These are phyloP conservation scores for Meyerozyma athensensis DNA, from an alignment of 1,139 yeast genomes.

Conservation along the genomic window DNA sequence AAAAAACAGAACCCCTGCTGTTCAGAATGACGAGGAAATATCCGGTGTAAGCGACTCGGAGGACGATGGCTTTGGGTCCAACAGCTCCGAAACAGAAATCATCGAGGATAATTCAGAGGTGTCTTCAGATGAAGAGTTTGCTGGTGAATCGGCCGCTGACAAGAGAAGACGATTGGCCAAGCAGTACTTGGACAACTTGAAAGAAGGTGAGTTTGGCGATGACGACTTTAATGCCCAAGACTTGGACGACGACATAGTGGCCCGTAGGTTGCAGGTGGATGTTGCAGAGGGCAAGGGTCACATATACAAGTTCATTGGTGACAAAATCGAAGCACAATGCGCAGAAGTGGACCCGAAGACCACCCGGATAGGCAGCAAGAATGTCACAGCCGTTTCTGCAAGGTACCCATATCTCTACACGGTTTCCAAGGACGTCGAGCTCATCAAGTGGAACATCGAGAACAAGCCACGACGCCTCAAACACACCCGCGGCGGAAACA, in stretches of 20 bases:
- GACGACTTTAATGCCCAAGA: slow-evolving; percentile 47
- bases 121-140: slow-evolving; percentile 67
- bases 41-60: slow-evolving; percentile 34
- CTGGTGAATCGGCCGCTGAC: slow-evolving; percentile 81
- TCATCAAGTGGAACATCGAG: slow-evolving; percentile 67
- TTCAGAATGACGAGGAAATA: slow-evolving; percentile 35
- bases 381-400: slow-evolving; percentile 50
- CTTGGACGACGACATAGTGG: slow-evolving; percentile 78
- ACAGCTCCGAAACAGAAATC: slow-evolving; percentile 26
- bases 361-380: slow-evolving; percentile 57
- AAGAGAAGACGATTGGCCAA: slow-evolving; percentile 92
- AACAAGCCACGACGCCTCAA: slow-evolving; percentile 60
- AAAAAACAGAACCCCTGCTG: slow-evolving; percentile 10
- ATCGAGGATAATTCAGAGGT: slow-evolving; percentile 31
- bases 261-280: slow-evolving; percentile 76
- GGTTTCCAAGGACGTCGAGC: slow-evolving; percentile 74
- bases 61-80: slow-evolving; percentile 20
- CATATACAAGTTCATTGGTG: slow-evolving; percentile 65
- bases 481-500: slow-evolving; percentile 60
- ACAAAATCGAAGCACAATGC: slow-evolving; percentile 38
- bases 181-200: slow-evolving; percentile 79
- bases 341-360: slow-evolving; percentile 33
- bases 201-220: slow-evolving; percentile 47
- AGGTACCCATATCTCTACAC: slow-evolving; percentile 66
- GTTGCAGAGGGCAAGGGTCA: slow-evolving; percentile 87